Base-by-base conservation (phyloP, 2,329 filamentous ascomycete species). In the Dothistroma septosporum region DNA sequence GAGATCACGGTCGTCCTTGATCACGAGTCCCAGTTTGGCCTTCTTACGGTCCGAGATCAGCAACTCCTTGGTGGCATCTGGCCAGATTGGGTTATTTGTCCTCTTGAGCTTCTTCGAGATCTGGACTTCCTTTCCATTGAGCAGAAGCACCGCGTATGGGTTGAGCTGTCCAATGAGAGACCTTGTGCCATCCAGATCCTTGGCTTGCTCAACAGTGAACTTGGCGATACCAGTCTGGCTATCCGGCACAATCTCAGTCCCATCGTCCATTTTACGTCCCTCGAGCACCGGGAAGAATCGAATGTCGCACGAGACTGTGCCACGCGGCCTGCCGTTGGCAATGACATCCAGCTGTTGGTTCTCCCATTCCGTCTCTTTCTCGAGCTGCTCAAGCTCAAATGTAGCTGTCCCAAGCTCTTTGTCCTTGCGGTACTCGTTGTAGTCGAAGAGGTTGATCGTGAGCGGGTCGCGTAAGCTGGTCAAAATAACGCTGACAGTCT, bases 61-160 rank as follows among this genome's bases (percentile, higher is more conserved):
- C 68, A 99, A 86, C 73, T 99, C 94, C 77, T 96, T 96, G 68
- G 87, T 89, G 7, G 90, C 90, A 72, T 97, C 89, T 57, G 93
- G 88, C 88, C 92, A 99, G 70, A 99, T 92, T 8, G 94, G 94
- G 70, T 96, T 94, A 78, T 99, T 99, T 62, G 92, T 97, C 63
- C 93, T 88, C 83, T 97, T 99, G 70, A 97, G 83, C 76, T 92
- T 95, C 77, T 92, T 91, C 57, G 92, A 96, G 59, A 86, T 83
- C 70, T 96, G 92, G 4, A 97, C 84, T 73, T 95, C 89, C 76
- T 94, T 96, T 64, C 91, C 90, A 70, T 99, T 99, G 68, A 99
- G 85, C 49, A 97, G 83, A 55, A 99, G 82, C 33, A 87, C 82
- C 10, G 91, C 92, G 68, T 97, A 99, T 1, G 94, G 94, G 76